Evolutionary conservation across 345 rosid genomes (phyloP).

Genomic region (Corchorus olitorius): DNA sequence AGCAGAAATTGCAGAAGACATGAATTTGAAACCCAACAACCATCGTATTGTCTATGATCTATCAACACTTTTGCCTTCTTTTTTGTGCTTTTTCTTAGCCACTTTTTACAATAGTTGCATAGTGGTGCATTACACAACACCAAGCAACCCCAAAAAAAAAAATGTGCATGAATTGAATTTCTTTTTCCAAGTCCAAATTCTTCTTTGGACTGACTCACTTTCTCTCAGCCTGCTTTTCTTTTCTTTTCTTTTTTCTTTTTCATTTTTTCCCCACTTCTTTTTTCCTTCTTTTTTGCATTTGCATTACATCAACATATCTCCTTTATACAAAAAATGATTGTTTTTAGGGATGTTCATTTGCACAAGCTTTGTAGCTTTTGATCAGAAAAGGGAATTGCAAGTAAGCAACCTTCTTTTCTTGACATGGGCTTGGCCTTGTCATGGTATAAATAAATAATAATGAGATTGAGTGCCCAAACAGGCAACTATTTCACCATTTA

Average conservation of each 20-base stretch:
- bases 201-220: constrained; percentile 4
- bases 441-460: too few relatives aligned
- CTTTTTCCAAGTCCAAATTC: constrained; percentile 10
- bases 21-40: constrained; percentile 8
- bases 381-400: too few relatives aligned
- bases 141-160: neutral
- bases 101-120: neutral
- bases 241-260: neutral
- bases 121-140: constrained; percentile 8
- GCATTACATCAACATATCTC: constrained; percentile 10
- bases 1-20: constrained; percentile 1
- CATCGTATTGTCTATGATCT: constrained; percentile 4
- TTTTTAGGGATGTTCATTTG: neutral
- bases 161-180: neutral
- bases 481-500: too few relatives aligned
- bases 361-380: neutral
- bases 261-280: neutral
- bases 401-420: neutral
- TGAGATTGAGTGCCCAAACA: too few relatives aligned
- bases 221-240: neutral
- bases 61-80: neutral
- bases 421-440: too few relatives aligned
- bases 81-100: neutral
- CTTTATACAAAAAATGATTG: neutral
- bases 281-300: neutral